These are phyloP conservation scores for Paramecium pentaurelia DNA, from an alignment of 73 alveolate species.

Conservation along the genomic window DNA sequence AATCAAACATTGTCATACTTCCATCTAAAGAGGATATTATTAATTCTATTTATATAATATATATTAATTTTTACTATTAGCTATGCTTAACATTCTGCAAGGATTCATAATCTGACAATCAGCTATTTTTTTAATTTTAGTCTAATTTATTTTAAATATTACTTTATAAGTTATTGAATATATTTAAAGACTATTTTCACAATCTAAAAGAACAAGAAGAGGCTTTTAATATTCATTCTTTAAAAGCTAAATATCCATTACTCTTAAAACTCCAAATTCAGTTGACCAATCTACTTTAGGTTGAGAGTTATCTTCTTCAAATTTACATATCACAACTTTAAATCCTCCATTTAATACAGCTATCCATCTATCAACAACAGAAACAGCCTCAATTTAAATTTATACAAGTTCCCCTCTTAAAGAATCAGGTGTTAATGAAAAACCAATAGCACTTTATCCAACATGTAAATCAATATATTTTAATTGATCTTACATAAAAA, in stretches of 20 bases:
- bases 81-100: not conserved
- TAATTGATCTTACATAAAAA: not conserved
- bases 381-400: not conserved
- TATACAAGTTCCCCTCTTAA: not conserved
- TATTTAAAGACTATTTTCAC: not conserved
- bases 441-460: not conserved
- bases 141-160: not conserved
- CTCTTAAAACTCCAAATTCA: conserved; percentile 11
- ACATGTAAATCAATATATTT: not conserved
- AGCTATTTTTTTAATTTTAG: conserved; percentile 4
- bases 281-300: conserved; percentile 9
- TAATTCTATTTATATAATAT: not conserved
- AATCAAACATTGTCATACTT: conserved; percentile 12
- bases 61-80: not conserved
- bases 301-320: not conserved
- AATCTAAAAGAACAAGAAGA: not conserved
- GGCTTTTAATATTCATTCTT: not conserved
- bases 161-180: not conserved
- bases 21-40: not conserved
- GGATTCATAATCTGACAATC: not conserved
- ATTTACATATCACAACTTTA: conserved; percentile 6
- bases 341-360: conserved; percentile 42
- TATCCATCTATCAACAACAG: conserved; percentile 15
- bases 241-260: not conserved
- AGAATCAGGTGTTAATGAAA: not conserved